phyloP scores from a whole-genome alignment of 129 eudicot species.

The Smallanthus sonchifolius region DNA sequence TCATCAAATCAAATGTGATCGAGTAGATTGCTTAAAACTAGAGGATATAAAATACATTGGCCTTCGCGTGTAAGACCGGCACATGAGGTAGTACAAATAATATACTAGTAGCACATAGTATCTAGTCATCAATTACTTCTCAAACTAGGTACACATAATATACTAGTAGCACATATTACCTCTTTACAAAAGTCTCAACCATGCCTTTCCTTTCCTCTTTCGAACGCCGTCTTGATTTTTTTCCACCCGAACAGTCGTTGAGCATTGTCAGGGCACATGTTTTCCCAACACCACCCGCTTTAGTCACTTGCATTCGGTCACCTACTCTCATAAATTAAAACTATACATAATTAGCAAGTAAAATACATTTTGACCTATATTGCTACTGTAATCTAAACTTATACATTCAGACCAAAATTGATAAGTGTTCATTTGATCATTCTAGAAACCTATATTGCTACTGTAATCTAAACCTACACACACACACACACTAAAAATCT shows the following conservation, averaged over 20 bases:
- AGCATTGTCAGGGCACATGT: slow-evolving; percentile 57
- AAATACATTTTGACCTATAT: not conserved
- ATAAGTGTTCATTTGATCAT: not conserved
- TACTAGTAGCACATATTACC: slow-evolving; percentile 26
- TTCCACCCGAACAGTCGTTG: slow-evolving; percentile 59
- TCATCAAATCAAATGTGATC: not conserved
- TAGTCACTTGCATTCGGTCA: slow-evolving; percentile 52
- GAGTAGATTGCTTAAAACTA: slow-evolving; percentile 7
- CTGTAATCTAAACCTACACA: not conserved
- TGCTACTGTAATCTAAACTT: no score
- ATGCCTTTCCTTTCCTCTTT: slow-evolving; percentile 81
- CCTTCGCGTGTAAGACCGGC: not conserved
- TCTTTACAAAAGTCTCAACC: slow-evolving; percentile 73
- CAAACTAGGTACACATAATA: no score
- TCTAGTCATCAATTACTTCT: no score
- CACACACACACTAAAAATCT: not conserved
- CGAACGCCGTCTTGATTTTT: slow-evolving; percentile 63
- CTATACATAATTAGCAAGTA: not conserved
- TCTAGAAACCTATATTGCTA: not conserved
- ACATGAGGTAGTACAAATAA: not conserved
- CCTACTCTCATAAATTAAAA: slow-evolving; percentile 2
- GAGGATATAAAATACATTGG: not conserved
- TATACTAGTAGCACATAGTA: not conserved
- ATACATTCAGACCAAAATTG: not conserved
- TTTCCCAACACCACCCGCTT: slow-evolving; percentile 63